Evolutionary conservation across 2,329 filamentous ascomycete genomes (phyloP).

Genomic region (Fusarium odoratissimum): DNA sequence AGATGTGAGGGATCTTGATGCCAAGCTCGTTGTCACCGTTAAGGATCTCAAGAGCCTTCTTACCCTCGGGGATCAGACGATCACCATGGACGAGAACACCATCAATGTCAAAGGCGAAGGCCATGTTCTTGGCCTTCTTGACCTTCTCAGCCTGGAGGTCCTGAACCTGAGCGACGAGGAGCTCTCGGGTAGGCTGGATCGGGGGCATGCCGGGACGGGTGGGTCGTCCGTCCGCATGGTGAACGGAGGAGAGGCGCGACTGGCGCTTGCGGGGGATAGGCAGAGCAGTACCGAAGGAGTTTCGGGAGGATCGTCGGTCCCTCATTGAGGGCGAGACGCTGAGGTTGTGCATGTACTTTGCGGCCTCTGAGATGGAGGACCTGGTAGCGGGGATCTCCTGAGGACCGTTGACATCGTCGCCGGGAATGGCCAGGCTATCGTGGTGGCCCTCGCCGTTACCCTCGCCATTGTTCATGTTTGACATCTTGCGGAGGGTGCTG

Average conservation of each 20-base stretch:
- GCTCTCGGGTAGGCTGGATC: constrained; percentile 71
- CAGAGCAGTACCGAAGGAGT: constrained; percentile 79
- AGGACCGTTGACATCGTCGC: constrained; percentile 60
- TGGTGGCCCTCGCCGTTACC: constrained; percentile 26
- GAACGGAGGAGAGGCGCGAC: constrained; percentile 73
- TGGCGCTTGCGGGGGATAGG: constrained; percentile 79
- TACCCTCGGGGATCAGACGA: constrained; percentile 80
- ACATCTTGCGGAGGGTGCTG: constrained; percentile 36
- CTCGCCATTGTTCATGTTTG: constrained; percentile 17
- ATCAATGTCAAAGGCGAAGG: constrained; percentile 87
- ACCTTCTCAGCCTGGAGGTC: constrained; percentile 75
- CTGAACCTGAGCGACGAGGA: constrained; percentile 77
- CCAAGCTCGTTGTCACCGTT: constrained; percentile 77
- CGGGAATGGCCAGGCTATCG: constrained; percentile 47
- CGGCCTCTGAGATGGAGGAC: constrained; percentile 75
- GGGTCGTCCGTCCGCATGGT: constrained; percentile 59
- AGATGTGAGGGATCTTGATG: constrained; percentile 88
- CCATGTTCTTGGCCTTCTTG: constrained; percentile 77
- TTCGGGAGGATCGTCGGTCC: constrained; percentile 75
- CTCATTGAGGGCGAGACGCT: constrained; percentile 75
- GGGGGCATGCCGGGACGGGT: constrained; percentile 67
- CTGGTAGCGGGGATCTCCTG: constrained; percentile 78
- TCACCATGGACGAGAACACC: constrained; percentile 87
- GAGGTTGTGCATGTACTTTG: constrained; percentile 78
- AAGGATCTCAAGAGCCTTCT: constrained; percentile 77